phyloP scores from a whole-genome alignment of 2,329 filamentous ascomycete genomes.

The Cryphonectria naterciae region DNA sequence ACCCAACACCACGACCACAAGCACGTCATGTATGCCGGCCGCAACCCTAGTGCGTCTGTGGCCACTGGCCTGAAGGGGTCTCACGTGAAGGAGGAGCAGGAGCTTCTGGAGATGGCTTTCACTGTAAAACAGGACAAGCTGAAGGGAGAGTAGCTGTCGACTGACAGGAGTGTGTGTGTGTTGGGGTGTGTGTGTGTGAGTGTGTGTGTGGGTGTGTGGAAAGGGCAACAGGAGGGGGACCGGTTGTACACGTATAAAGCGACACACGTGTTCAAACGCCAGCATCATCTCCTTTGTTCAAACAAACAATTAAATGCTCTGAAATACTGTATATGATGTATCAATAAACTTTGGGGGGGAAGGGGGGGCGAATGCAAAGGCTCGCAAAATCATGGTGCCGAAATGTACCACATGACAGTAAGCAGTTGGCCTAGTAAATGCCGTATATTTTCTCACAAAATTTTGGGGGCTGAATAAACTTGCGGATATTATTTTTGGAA shows the following conservation, averaged over 20 bases:
- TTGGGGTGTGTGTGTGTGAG: too few species aligned
- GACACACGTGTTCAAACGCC: constrained; percentile 18
- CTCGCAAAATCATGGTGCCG: constrained; percentile 3
- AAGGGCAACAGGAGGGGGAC: background rate
- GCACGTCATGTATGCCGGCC: constrained; percentile 96
- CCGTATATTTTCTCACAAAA: background rate
- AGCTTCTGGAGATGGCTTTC: constrained; percentile 71
- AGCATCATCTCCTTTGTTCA: constrained; percentile 27
- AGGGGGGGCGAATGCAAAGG: constrained; percentile 24
- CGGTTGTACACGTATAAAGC: constrained; percentile 7
- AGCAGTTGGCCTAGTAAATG: background rate
- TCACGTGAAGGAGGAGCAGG: constrained; percentile 91
- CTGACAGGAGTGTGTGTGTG: background rate
- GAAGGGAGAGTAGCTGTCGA: constrained; percentile 61
- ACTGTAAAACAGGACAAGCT: constrained; percentile 69
- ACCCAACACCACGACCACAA: constrained; percentile 91
- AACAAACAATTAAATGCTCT: constrained; percentile 21
- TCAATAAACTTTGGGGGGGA: constrained; percentile 13
- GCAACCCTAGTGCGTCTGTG: constrained; percentile 89
- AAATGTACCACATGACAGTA: background rate
- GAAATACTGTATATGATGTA: constrained; percentile 21
- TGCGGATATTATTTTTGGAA: background rate
- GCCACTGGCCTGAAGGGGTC: constrained; percentile 88
- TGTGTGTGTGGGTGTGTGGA: too few species aligned
- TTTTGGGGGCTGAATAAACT: too few species aligned